Percentiles rank a stretch among this genome's conserved stretches.
These are phyloP conservation scores for Fusarium sp. DNA, from an alignment of 2,329 filamentous ascomycete genomes.

Conservation along the genomic window DNA sequence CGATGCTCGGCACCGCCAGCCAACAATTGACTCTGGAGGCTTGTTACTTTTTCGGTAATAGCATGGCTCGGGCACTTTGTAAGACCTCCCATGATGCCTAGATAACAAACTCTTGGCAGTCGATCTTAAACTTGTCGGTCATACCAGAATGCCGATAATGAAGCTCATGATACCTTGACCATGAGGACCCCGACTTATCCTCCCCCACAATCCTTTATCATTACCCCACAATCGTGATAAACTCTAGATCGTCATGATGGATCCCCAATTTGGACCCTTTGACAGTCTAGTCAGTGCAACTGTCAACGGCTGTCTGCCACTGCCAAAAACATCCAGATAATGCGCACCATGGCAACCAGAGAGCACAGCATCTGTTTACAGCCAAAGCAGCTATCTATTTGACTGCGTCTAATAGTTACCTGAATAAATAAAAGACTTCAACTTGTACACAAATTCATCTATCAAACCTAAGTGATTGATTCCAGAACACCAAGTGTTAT, in stretches of 20 bases:
- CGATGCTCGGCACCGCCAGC: constrained; percentile 38
- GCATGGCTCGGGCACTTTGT: neutral
- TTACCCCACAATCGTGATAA: constrained; percentile 39
- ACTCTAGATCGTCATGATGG: constrained; percentile 29
- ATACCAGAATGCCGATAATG: neutral
- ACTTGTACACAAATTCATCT: neutral
- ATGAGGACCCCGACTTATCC: constrained; percentile 14
- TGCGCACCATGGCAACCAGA: constrained; percentile 9
- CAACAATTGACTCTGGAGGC: constrained; percentile 6
- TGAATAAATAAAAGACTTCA: neutral
- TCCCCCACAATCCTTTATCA: constrained; percentile 40
- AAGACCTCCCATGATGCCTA: neutral
- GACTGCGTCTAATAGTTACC: neutral
- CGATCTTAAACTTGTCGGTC: neutral
- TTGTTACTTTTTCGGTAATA: neutral
- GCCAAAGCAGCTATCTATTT: neutral
- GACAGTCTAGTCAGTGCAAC: neutral
- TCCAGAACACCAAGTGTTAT: neutral
- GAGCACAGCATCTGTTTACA: neutral
- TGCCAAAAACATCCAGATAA: neutral
- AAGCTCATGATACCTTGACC: neutral
- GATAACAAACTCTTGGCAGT: neutral
- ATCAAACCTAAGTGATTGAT: neutral
- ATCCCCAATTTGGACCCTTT: constrained; percentile 5
- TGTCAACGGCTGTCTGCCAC: constrained; percentile 21